These are phyloP conservation scores for Phytophthora pinifolia DNA, from an alignment of 352 stramenopile species.

Conservation along the genomic window DNA sequence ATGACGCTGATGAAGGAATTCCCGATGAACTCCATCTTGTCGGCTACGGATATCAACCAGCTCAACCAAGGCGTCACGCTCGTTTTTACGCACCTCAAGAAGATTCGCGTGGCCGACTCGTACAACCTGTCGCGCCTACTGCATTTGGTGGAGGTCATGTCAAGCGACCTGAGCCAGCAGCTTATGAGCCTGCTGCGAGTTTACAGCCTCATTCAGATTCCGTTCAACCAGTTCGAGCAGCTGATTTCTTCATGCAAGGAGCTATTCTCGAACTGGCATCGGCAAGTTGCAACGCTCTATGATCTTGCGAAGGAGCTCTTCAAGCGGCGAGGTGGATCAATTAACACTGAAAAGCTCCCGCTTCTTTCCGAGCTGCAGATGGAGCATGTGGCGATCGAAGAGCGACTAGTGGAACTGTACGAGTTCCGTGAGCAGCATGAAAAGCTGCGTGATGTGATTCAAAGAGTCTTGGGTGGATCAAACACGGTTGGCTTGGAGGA, in stretches of 20 bases:
- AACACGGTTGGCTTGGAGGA: slow-evolving; percentile 35
- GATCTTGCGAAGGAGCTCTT: slow-evolving; percentile 86
- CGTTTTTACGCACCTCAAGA: slow-evolving; percentile 91
- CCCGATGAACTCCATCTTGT: slow-evolving; percentile 91
- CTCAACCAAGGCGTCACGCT: slow-evolving; percentile 76
- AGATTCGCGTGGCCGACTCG: slow-evolving; percentile 87
- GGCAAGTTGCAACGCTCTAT: slow-evolving; percentile 81
- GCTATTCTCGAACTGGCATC: slow-evolving; percentile 86
- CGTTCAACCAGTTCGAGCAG: slow-evolving; percentile 84
- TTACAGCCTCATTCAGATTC: slow-evolving; percentile 84
- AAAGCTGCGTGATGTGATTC: slow-evolving; percentile 87
- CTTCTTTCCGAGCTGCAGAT: slow-evolving; percentile 84
- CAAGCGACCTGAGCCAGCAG: slow-evolving; percentile 83
- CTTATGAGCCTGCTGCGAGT: slow-evolving; percentile 77
- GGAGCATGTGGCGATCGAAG: slow-evolving; percentile 85
- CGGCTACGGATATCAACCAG: slow-evolving; percentile 84
- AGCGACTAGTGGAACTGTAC: slow-evolving; percentile 84
- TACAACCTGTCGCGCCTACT: slow-evolving; percentile 85
- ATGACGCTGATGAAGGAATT: slow-evolving; percentile 94
- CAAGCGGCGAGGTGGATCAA: slow-evolving; percentile 77
- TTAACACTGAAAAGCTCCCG: slow-evolving; percentile 79
- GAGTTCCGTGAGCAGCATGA: slow-evolving; percentile 93
- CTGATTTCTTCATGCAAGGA: slow-evolving; percentile 78
- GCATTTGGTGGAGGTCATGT: slow-evolving; percentile 86
- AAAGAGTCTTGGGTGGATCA: slow-evolving; percentile 74